Base-by-base conservation (phyloP, 2,329 filamentous ascomycete species). In the Ophiostoma himal-ulmi region DNA sequence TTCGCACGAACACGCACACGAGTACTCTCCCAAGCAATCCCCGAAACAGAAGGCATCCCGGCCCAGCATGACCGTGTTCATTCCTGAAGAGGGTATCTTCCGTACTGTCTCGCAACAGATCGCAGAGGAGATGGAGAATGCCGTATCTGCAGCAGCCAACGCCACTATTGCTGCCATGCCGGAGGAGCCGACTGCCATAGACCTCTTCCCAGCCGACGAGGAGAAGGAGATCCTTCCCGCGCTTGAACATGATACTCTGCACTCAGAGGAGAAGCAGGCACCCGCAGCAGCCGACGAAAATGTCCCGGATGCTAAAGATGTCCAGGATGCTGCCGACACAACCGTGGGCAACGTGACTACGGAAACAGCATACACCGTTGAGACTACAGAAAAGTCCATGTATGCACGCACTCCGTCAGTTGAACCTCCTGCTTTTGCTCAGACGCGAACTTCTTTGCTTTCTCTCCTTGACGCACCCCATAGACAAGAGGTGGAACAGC, bases 381-480 rank as follows among this genome's bases (percentile, higher is more conserved):
- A 70, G 48, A 67, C 44, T 1, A 69, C 75, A 48, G 77, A 79
- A 68, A 77, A 77, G 41, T 76, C 80, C 37, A 79, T 80, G 73
- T 88, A 99, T 76, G 83, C 86, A 14, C 82, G 86, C 72, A 88
- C 87, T 1, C 87, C 87, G 14, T 89, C 87, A 0, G 83, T 86
- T 57, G 87, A 89, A 17, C 87, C 86, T 26, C 87, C 88, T 1
- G 78, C 85, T n/a, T 85, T 84, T 75, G 87, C 80, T 5, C 82
- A 86, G 72, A 81, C 83, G 74, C 84, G 86, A 62, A 84, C 83
- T 6, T 89, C 87, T 1, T 81, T 89, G 4, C 80, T 87, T 20
- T 89, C 87, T 3, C 83, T 89, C 6, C 83, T 89, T 71, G 84
- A 88, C 72, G 86, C 84, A 0, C 85, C 86, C 0, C 81, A 83